Base-by-base conservation (phyloP, 352 stramenopile species). In the Phytophthora tentaculata region DNA sequence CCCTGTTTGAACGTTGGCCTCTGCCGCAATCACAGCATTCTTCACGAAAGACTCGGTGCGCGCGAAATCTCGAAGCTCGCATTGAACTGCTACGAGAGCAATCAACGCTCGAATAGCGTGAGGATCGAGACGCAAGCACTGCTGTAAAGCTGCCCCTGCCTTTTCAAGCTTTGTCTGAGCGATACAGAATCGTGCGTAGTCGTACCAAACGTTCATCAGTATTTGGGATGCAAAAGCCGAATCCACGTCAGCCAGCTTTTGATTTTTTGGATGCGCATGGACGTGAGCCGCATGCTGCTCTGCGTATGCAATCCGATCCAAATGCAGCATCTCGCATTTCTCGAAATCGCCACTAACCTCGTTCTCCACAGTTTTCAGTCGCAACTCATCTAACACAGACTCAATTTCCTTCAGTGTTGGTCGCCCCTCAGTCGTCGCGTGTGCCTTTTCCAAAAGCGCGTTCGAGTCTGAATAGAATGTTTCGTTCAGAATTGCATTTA, bases 131-230 rank as follows among this genome's bases (percentile, higher is more conserved):
- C 78, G 63, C 5, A 95, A 67, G 52, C 84, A 90, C 56, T 92
- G 76, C 10, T 79, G 70, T 14, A 94, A 73, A 55, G 71, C 82
- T 26, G 75, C 59, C 0, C 73, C 84, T 29, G 85, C 83, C 62
- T 82, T 90, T 47, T 91, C 76, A 14, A 90, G 55, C 14, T 84
- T 77, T 8, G 72, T 51, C 23, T 77, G 75, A 0, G 60, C 58
- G 45, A 90, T 67, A 45, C 79, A 91, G 44, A 92, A 92, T 20
- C 64, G 65, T 17, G 76, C 84, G 59, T 91, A 91, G 28, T 91
- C 84, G 49, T 84, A 78, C 84, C 88, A 93, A 24, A 83, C 77
- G 3, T 35, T 54, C 26, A 67, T 67, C 0, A 88, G 61, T 57
- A 67, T 5, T 7, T 69, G 44, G 3, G 64, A 66, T 22, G 66